Percentiles rank a stretch among this genome's conserved stretches.
phyloP scores from a whole-genome alignment of 495 filamentous ascomycete species.

The Podospora fimiseda region DNA sequence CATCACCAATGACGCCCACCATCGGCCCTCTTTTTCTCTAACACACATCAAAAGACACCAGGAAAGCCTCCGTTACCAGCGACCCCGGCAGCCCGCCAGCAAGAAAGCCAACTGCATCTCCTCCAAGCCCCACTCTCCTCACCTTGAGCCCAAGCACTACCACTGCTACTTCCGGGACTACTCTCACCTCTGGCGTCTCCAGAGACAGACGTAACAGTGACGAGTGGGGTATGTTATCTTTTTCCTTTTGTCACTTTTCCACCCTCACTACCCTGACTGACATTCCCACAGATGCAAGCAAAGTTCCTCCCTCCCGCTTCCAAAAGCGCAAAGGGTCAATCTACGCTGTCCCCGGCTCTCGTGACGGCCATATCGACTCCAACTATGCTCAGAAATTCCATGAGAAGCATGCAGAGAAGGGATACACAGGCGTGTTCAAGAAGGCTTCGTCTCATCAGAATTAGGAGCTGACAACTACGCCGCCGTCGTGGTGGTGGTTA shows the following conservation, averaged over 20 bases:
- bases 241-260: background rate
- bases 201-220: conserved; percentile 20
- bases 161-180: background rate
- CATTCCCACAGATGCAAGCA: conserved; percentile 45
- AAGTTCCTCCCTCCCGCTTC: conserved; percentile 55
- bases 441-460: background rate
- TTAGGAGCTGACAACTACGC: too few species aligned
- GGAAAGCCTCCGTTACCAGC: conserved; percentile 6
- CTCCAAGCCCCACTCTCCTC: background rate
- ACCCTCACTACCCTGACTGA: background rate
- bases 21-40: background rate
- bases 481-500: too few species aligned
- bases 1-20: background rate
- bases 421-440: conserved; percentile 3
- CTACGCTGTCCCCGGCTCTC: conserved; percentile 51
- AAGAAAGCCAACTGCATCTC: background rate
- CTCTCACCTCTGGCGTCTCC: background rate
- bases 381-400: conserved; percentile 41
- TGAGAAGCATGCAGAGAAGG: conserved; percentile 34
- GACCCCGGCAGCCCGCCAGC: conserved; percentile 4
- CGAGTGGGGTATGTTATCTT: conserved; percentile 38
- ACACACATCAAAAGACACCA: conserved; percentile 1
- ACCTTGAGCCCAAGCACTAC: background rate
- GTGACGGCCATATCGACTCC: conserved; percentile 51
- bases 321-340: conserved; percentile 59